Conservation (phyloP, 768 basidiomycete species). For the Boletus sp. region DNA sequence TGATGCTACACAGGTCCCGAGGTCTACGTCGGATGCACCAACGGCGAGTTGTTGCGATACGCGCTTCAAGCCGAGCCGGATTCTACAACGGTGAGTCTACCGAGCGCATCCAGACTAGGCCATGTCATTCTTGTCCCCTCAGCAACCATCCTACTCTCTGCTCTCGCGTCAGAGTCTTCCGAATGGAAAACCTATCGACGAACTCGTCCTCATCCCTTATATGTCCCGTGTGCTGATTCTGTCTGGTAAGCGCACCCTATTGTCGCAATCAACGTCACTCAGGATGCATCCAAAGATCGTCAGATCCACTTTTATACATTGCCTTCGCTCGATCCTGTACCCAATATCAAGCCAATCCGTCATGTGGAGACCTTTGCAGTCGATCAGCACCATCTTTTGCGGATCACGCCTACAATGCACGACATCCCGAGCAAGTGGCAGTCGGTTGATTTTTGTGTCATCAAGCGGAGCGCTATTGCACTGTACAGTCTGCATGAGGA, state of each 20-base stretch:
- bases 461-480: constrained; percentile 63
- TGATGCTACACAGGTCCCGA: constrained; percentile 60
- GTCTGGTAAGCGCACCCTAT: constrained; percentile 51
- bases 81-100: constrained; percentile 41
- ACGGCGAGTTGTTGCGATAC: constrained; percentile 81
- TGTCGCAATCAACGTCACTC: background rate
- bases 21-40: constrained; percentile 81
- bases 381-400: constrained; percentile 67
- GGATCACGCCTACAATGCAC: constrained; percentile 43
- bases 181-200: constrained; percentile 68
- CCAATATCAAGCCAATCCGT: constrained; percentile 70
- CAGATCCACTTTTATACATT: constrained; percentile 77
- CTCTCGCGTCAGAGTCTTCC: constrained; percentile 69
- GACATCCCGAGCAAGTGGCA: constrained; percentile 40
- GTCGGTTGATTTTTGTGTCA: constrained; percentile 66
- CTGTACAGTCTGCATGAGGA: constrained; percentile 64
- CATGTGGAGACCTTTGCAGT: constrained; percentile 79
- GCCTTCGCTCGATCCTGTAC: constrained; percentile 73
- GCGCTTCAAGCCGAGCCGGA: constrained; percentile 56
- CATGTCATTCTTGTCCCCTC: constrained; percentile 4
- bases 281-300: constrained; percentile 37
- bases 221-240: constrained; percentile 72
- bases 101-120: background rate
- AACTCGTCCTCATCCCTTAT: constrained; percentile 75
- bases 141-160: constrained; percentile 62